phyloP scores from a whole-genome alignment of 768 basidiomycete genomes.

The Amylocystis lapponica region DNA sequence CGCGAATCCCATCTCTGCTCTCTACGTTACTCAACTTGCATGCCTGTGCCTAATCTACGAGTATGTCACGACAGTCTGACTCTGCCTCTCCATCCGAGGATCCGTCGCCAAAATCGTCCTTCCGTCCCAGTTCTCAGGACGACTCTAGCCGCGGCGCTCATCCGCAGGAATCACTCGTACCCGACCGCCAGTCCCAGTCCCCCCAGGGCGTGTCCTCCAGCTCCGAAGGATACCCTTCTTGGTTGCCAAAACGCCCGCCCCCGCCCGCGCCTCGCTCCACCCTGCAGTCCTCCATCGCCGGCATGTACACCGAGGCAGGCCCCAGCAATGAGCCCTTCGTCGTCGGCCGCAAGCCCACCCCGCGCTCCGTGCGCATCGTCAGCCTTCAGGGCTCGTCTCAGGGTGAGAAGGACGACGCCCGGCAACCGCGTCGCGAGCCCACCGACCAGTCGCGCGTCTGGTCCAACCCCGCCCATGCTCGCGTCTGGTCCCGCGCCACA shows the following conservation, averaged over 20 bases:
- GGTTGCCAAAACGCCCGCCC: conserved; percentile 76
- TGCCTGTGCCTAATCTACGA: conserved; percentile 20
- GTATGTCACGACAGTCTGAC: conserved; percentile 26
- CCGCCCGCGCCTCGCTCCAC: conserved; percentile 73
- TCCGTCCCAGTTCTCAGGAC: conserved; percentile 20
- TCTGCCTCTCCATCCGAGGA: conserved; percentile 14
- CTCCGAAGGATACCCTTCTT: conserved; percentile 74
- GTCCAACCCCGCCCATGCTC: conserved; percentile 30
- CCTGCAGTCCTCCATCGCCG: conserved; percentile 50
- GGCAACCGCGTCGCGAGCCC: conserved; percentile 38
- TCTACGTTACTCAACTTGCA: conserved; percentile 20
- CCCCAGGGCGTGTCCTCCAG: conserved; percentile 22
- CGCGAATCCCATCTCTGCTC: conserved; percentile 18
- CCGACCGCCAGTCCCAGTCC: conserved; percentile 17
- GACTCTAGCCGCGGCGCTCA: too few species aligned
- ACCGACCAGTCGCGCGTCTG: conserved; percentile 42
- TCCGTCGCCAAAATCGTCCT: conserved; percentile 20
- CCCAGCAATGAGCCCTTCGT: conserved; percentile 28
- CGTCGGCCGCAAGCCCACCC: conserved; percentile 72
- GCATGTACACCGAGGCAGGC: conserved; percentile 27
- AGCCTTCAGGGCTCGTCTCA: conserved; percentile 51
- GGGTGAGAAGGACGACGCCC: conserved; percentile 28
- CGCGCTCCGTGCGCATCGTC: conserved; percentile 78
- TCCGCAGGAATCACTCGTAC: too few species aligned
- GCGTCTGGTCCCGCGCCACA: conserved; percentile 56